Evolutionary conservation across 305 asterid species (phyloP).

Genomic region (Withania somnifera): DNA sequence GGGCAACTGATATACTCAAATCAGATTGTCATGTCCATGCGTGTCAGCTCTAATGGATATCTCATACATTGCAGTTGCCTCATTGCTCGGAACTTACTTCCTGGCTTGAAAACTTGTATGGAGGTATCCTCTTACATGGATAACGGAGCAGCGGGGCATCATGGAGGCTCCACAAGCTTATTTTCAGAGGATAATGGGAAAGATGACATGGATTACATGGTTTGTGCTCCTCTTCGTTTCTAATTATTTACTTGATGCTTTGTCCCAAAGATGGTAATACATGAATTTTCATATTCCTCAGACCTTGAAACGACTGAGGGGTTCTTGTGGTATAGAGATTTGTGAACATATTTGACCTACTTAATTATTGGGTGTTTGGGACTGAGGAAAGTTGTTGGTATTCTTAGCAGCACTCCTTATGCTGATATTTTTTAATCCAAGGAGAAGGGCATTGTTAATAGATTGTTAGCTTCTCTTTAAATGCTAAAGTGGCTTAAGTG

Average conservation of each 20-base stretch:
- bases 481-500: not conserved
- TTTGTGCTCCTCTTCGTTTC: slow-evolving; percentile 24
- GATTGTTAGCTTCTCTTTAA: not conserved
- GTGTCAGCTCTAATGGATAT: slow-evolving; percentile 12
- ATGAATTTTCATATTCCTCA: not conserved
- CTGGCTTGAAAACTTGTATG: slow-evolving; percentile 89
- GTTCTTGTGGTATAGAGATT: not conserved
- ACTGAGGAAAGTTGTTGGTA: not conserved
- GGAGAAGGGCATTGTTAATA: not conserved
- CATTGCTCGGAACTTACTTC: slow-evolving; percentile 85
- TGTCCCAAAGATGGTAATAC: not conserved
- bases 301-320: not conserved
- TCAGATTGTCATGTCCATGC: not conserved
- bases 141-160: slow-evolving; percentile 44
- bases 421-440: not conserved
- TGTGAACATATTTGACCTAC: not conserved
- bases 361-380: not conserved
- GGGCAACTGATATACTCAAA: not conserved
- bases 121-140: slow-evolving; percentile 81
- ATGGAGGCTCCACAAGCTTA: slow-evolving; percentile 48
- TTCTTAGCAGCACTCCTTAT: not conserved
- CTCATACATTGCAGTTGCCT: slow-evolving; percentile 61
- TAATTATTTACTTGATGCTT: not conserved
- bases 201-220: slow-evolving; percentile 50
- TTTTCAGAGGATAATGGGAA: slow-evolving; percentile 45